These are phyloP conservation scores for Aspergillus alliaceus DNA, from an alignment of 2,329 filamentous ascomycete genomes.

Conservation along the genomic window DNA sequence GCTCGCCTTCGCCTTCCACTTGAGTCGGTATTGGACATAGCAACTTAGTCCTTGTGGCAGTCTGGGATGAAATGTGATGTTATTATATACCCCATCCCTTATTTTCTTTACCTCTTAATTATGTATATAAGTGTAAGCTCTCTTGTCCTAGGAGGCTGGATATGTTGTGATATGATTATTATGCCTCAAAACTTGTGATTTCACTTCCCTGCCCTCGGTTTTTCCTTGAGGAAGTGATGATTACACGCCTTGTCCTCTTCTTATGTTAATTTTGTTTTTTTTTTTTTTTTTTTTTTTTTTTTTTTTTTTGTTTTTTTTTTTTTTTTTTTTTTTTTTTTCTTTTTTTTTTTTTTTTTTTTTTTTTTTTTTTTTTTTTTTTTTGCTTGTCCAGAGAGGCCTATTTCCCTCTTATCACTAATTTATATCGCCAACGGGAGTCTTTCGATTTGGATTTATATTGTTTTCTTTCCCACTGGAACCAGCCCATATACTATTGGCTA, in stretches of 20 bases:
- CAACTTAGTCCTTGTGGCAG: neutral
- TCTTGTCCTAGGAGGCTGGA: neutral
- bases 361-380: too few relatives aligned
- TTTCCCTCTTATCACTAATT: neutral
- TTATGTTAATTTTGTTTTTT: too few relatives aligned
- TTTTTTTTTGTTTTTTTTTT: too few relatives aligned
- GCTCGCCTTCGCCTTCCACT: neutral
- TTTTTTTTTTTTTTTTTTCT: too few relatives aligned
- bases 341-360: too few relatives aligned
- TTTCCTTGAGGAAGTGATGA: slow-evolving; percentile 6
- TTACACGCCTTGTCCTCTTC: neutral
- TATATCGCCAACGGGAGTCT: neutral
- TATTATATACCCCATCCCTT: slow-evolving; percentile 22
- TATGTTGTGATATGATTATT: neutral
- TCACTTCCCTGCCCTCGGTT: neutral
- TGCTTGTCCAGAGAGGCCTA: neutral
- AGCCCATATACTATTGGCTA: neutral
- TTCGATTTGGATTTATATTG: neutral
- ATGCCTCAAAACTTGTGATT: neutral
- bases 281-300: too few relatives aligned
- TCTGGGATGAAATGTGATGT: slow-evolving; percentile 14
- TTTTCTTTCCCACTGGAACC: neutral
- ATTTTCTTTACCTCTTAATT: slow-evolving; percentile 15
- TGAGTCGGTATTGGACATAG: neutral
- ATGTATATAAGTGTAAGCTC: slow-evolving; percentile 25